Evolutionary conservation across 1,284 basidiomycete genomes (phyloP).

Genomic region (Ganoderma lucidum): DNA sequence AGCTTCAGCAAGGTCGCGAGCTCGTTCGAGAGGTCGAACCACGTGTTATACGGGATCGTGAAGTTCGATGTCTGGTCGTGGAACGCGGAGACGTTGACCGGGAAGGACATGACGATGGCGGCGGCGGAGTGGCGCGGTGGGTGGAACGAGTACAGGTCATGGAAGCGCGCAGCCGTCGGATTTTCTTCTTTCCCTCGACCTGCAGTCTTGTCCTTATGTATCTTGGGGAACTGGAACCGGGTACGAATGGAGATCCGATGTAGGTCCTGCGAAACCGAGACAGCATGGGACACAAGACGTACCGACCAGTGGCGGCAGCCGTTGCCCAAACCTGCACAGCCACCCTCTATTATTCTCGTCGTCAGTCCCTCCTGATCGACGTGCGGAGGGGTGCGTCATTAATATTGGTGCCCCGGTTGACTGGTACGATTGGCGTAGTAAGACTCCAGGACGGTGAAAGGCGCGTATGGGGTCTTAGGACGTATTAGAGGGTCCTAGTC

Average conservation of each 20-base stretch:
- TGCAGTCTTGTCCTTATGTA: background rate
- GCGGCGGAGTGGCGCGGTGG: background rate
- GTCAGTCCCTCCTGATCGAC: background rate
- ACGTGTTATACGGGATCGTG: constrained; percentile 7
- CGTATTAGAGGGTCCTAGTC: too few species aligned
- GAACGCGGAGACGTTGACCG: constrained; percentile 1
- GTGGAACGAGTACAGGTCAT: background rate
- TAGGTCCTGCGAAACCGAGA: background rate
- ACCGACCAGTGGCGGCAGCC: background rate
- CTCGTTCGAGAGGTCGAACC: constrained; percentile 6
- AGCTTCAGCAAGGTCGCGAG: background rate
- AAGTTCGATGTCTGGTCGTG: background rate
- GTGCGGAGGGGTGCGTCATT: background rate
- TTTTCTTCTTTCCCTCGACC: background rate
- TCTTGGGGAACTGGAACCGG: background rate
- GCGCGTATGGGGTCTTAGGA: too few species aligned
- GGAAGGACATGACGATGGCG: background rate
- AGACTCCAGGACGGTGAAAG: too few species aligned
- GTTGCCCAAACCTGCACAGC: background rate
- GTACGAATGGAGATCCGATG: background rate
- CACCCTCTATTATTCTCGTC: background rate
- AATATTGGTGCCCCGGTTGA: background rate
- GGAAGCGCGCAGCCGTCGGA: background rate
- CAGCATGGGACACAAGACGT: background rate
- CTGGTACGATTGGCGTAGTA: too few species aligned